phyloP scores from a whole-genome alignment of 1,284 basidiomycete species.

The Microbotryomycetes sp. region DNA sequence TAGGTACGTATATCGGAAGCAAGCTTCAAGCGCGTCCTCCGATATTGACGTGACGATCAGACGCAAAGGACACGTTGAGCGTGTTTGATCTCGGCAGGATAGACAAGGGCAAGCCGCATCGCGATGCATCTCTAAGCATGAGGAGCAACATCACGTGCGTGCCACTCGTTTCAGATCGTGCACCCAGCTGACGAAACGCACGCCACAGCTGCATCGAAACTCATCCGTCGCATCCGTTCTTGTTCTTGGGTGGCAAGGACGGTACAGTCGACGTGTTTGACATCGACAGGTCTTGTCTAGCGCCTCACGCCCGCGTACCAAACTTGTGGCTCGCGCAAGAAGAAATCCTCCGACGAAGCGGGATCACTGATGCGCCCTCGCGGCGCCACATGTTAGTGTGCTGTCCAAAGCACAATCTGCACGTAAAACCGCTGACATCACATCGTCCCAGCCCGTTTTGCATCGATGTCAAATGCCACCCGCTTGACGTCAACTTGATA shows the following conservation, averaged over 20 bases:
- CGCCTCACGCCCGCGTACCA: constrained; percentile 39
- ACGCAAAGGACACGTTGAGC: constrained; percentile 58
- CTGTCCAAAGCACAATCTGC: too few relatives aligned
- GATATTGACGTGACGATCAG: constrained; percentile 42
- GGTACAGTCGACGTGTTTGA: constrained; percentile 45
- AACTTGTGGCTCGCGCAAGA: constrained; percentile 54
- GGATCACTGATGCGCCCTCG: constrained; percentile 48
- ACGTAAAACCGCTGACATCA: too few relatives aligned
- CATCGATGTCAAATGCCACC: constrained; percentile 63
- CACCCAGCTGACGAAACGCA: constrained; percentile 12
- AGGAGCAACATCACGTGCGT: constrained; percentile 49
- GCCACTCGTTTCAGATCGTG: constrained; percentile 10
- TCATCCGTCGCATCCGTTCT: constrained; percentile 69
- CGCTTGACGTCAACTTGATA: constrained; percentile 68
- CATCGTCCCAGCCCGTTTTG: constrained; percentile 46
- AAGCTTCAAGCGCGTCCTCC: too few relatives aligned
- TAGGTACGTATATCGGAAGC: constrained; percentile 48
- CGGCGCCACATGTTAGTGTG: constrained; percentile 42
- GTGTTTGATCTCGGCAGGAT: constrained; percentile 58
- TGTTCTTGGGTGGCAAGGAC: constrained; percentile 48
- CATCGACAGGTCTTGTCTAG: constrained; percentile 38
- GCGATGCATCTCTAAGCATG: constrained; percentile 51
- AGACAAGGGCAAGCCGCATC: constrained; percentile 47
- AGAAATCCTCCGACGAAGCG: constrained; percentile 54
- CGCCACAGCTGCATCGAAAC: constrained; percentile 51